phyloP scores from a whole-genome alignment of 257 asterid species.

The Nicotiana paniculata region DNA sequence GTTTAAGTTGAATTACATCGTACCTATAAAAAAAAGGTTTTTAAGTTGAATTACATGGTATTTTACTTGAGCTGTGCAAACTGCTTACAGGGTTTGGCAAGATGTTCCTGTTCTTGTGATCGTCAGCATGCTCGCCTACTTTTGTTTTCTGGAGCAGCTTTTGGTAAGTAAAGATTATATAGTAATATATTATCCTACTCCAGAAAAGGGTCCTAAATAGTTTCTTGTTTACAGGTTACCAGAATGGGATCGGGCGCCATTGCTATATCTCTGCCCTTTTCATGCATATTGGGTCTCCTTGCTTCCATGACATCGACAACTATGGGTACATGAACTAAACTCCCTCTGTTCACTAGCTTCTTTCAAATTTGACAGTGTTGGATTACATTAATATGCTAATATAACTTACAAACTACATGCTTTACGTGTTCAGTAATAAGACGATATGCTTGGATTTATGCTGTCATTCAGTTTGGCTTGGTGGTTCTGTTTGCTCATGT shows the following conservation, averaged over 20 bases:
- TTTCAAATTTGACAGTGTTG: background rate
- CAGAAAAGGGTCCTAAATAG: background rate
- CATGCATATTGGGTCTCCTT: slow-evolving; percentile 92
- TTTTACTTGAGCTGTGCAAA: background rate
- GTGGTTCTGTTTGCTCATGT: slow-evolving; percentile 78
- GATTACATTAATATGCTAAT: background rate
- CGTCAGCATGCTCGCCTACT: slow-evolving; percentile 91
- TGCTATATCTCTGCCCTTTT: slow-evolving; percentile 86
- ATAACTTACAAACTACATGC: background rate
- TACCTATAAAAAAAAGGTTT: background rate
- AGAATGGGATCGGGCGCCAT: slow-evolving; percentile 87
- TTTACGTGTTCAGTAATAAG: slow-evolving; percentile 43
- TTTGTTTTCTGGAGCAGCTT: slow-evolving; percentile 95
- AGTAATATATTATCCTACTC: background rate
- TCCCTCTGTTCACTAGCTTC: background rate
- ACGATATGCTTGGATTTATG: slow-evolving; percentile 81
- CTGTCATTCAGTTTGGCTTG: slow-evolving; percentile 61
- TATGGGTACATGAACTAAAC: slow-evolving; percentile 54
- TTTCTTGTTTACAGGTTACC: slow-evolving; percentile 39
- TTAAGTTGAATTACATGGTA: slow-evolving; percentile 9
- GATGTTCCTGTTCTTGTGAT: slow-evolving; percentile 90
- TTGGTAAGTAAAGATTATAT: slow-evolving; percentile 48
- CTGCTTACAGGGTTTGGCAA: slow-evolving; percentile 72
- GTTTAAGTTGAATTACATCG: background rate
- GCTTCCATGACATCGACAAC: slow-evolving; percentile 96